Conservation (phyloP, 2,329 filamentous ascomycete genomes). For the Ciborinia camelliae region DNA sequence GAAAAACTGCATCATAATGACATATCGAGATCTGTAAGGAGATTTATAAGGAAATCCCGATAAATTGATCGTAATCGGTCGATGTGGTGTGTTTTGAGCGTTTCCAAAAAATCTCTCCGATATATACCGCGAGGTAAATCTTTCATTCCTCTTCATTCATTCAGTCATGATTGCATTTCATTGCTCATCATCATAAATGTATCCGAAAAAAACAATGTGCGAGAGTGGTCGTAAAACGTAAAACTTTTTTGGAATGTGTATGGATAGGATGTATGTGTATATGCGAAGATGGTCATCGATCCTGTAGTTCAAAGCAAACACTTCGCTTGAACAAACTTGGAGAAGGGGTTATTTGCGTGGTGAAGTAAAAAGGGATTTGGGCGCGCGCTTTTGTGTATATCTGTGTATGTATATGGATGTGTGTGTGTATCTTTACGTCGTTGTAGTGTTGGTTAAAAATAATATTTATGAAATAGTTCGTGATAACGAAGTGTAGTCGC, state of each 20-base stretch:
- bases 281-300: constrained; percentile 16
- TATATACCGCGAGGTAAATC: constrained; percentile 7
- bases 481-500: constrained; percentile 21
- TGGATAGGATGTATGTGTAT: constrained; percentile 2
- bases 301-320: constrained; percentile 14
- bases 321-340: constrained; percentile 19
- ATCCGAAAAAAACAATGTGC: not conserved
- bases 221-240: constrained; percentile 8
- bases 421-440: constrained; percentile 1
- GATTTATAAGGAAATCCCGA: constrained; percentile 9
- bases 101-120: not conserved
- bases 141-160: constrained; percentile 8
- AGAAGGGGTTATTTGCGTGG: constrained; percentile 8
- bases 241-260: constrained; percentile 1
- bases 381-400: constrained; percentile 2
- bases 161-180: constrained; percentile 18
- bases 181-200: constrained; percentile 19
- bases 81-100: constrained; percentile 13
- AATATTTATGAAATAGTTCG: constrained; percentile 20
- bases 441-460: constrained; percentile 2
- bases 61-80: constrained; percentile 11
- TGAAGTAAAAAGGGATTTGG: not conserved
- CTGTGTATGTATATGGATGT: constrained; percentile 2
- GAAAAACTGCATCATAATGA: constrained; percentile 11
- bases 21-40: constrained; percentile 3